Evolutionary conservation across 202 grass and related monocot species (phyloP).

Genomic region (Panicum virgatum): DNA sequence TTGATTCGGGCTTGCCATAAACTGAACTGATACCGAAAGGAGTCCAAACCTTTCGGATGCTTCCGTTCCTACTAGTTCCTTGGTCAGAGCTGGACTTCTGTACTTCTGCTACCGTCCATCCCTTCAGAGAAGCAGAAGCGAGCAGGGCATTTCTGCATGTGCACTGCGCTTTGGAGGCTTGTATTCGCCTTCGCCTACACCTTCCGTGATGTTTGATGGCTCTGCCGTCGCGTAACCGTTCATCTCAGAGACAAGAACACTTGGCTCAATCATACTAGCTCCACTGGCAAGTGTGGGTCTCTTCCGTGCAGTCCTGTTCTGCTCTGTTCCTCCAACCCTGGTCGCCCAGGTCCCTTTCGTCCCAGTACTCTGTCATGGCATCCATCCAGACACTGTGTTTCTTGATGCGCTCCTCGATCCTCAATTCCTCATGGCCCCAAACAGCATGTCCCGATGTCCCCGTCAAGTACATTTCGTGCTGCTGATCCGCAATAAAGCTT

Average conservation of each 20-base stretch:
- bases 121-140: too few species aligned
- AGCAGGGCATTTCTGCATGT: not conserved
- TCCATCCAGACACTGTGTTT: not conserved
- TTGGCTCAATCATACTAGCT: not conserved
- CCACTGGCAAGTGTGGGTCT: not conserved
- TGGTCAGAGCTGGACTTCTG: not conserved
- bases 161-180: not conserved
- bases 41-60: not conserved
- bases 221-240: not conserved
- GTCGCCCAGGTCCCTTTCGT: not conserved
- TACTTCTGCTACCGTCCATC: too few species aligned
- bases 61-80: not conserved
- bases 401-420: not conserved
- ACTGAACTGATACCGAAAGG: not conserved
- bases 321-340: not conserved
- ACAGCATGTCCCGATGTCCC: not conserved
- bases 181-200: not conserved
- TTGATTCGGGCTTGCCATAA: not conserved
- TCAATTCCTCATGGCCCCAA: not conserved
- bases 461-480: not conserved
- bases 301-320: not conserved
- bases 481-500: conserved; percentile 13
- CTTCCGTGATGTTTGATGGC: not conserved
- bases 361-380: not conserved
- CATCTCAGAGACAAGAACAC: not conserved